Conservation (phyloP, 768 basidiomycete species). For the Macrolepiota fuliginosa region DNA sequence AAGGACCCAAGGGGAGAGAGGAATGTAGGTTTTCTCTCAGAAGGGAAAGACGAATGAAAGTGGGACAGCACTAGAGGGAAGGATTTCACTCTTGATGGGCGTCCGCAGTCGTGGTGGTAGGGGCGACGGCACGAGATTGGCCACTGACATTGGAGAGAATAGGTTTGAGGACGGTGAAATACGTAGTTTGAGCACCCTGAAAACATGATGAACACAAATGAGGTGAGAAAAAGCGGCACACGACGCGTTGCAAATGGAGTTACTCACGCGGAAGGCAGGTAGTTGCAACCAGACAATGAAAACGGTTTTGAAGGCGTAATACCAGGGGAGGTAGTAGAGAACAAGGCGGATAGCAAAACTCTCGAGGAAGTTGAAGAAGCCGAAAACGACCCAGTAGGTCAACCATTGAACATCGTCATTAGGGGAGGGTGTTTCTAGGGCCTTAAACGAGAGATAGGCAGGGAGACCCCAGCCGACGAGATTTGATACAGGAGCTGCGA, state of each 20-base stretch:
- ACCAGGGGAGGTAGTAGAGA: slow-evolving; percentile 94
- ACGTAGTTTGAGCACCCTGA: slow-evolving; percentile 85
- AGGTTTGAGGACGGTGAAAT: slow-evolving; percentile 76
- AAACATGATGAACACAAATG: slow-evolving; percentile 15
- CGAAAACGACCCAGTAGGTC: slow-evolving; percentile 97
- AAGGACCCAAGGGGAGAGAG: not conserved
- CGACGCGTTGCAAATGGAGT: slow-evolving; percentile 9
- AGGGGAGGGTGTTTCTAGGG: slow-evolving; percentile 81
- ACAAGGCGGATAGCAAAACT: slow-evolving; percentile 78
- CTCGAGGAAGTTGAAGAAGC: slow-evolving; percentile 91
- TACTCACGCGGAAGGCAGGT: slow-evolving; percentile 76
- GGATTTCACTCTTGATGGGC: slow-evolving; percentile 29
- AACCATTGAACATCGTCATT: slow-evolving; percentile 94
- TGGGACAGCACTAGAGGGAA: not conserved
- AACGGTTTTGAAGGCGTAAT: slow-evolving; percentile 88
- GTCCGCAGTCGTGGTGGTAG: slow-evolving; percentile 51
- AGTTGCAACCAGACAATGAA: slow-evolving; percentile 94
- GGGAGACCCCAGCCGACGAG: slow-evolving; percentile 94
- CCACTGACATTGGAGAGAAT: slow-evolving; percentile 63
- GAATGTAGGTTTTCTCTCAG: not conserved
- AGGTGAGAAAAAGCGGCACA: slow-evolving; percentile 18
- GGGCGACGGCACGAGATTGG: slow-evolving; percentile 40
- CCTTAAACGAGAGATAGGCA: slow-evolving; percentile 93
- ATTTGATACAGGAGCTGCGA: slow-evolving; percentile 91
- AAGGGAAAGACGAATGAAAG: not conserved